Evolutionary conservation across 441 rosid genomes (phyloP).

Genomic region (Geranium incanum): DNA sequence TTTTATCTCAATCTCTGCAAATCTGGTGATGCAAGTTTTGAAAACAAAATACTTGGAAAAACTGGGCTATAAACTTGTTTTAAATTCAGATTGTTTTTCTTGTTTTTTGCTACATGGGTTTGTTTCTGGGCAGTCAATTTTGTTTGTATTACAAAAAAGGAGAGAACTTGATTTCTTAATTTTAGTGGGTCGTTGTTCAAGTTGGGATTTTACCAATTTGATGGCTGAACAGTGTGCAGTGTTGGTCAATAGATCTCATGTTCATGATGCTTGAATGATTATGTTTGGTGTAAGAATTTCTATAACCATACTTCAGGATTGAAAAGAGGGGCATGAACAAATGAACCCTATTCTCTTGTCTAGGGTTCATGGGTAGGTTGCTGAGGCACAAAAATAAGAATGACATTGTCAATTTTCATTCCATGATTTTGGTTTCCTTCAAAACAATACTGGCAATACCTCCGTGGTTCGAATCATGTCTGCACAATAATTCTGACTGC

Average conservation of each 20-base stretch:
- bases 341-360: neutral
- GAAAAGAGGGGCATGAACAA: neutral
- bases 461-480: too few species aligned
- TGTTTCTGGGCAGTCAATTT: neutral
- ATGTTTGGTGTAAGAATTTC: neutral
- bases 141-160: neutral
- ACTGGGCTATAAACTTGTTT: neutral
- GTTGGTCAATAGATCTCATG: neutral
- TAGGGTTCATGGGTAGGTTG: neutral
- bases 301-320: neutral
- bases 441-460: too few species aligned
- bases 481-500: too few species aligned
- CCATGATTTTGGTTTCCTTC: neutral
- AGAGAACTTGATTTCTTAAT: slow-evolving; percentile 1
- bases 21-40: neutral
- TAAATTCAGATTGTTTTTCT: neutral
- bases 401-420: neutral
- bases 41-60: neutral
- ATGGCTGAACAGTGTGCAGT: neutral
- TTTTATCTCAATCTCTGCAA: neutral
- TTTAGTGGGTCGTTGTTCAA: neutral
- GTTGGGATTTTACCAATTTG: neutral
- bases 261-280: neutral
- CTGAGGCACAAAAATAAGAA: neutral
- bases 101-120: slow-evolving; percentile 1